phyloP scores from a whole-genome alignment of 2,329 filamentous ascomycete species.

The Gyromitra esculenta region DNA sequence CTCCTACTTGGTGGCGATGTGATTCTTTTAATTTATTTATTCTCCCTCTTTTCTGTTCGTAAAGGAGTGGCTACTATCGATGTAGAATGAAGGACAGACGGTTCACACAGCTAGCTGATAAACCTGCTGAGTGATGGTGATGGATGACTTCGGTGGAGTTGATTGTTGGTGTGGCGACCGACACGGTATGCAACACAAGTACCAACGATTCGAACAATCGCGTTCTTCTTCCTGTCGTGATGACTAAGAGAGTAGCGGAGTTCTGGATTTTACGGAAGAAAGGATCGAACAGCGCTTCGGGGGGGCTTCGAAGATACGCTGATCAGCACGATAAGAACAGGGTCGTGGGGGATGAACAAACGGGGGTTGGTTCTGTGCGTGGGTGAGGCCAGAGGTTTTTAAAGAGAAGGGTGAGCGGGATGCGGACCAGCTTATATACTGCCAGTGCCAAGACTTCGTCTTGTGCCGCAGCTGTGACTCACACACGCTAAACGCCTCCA shows the following conservation, averaged over 20 bases:
- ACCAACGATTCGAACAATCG: slow-evolving; percentile 28
- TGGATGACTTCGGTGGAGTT: slow-evolving; percentile 10
- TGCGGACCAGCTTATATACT: slow-evolving; percentile 50
- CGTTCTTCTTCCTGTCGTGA: slow-evolving; percentile 38
- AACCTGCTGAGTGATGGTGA: slow-evolving; percentile 26
- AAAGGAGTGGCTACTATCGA: slow-evolving; percentile 44
- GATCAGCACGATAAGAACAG: slow-evolving; percentile 45
- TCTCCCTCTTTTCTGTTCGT: background rate
- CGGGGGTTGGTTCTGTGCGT: slow-evolving; percentile 52
- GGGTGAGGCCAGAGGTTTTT: slow-evolving; percentile 54
- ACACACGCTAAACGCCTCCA: slow-evolving; percentile 53
- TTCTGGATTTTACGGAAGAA: slow-evolving; percentile 33
- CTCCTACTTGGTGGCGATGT: slow-evolving; percentile 68
- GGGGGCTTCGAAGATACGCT: slow-evolving; percentile 43
- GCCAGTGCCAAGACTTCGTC: slow-evolving; percentile 44
- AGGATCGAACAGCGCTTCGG: slow-evolving; percentile 47
- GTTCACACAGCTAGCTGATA: slow-evolving; percentile 29
- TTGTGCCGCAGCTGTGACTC: slow-evolving; percentile 53
- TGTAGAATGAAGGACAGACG: slow-evolving; percentile 44
- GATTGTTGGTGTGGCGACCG: slow-evolving; percentile 36
- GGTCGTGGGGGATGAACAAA: slow-evolving; percentile 48
- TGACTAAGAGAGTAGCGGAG: slow-evolving; percentile 40
- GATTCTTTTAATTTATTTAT: slow-evolving; percentile 2
- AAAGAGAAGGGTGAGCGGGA: slow-evolving; percentile 53
- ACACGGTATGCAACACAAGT: slow-evolving; percentile 36